A percentile compares a stretch with the other conserved stretches of the same genome.
These are phyloP conservation scores for Chrysoporthe austroafricana DNA, from an alignment of 2,329 filamentous ascomycete genomes.

Conservation along the genomic window DNA sequence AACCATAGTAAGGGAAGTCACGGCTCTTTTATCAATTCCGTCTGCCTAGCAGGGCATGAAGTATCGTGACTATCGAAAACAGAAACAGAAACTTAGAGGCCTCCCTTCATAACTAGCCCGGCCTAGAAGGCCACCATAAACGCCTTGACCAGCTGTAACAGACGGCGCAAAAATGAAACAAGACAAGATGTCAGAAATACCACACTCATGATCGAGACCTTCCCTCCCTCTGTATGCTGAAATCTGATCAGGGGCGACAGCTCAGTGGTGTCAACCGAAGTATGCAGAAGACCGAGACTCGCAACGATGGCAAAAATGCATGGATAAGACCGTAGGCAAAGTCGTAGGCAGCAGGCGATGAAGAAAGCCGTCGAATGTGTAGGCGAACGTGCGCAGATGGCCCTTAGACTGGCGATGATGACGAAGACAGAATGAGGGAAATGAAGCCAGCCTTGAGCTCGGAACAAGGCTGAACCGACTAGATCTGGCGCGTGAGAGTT, in stretches of 20 bases:
- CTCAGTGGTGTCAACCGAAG: too few species aligned
- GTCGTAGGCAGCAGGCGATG: neutral
- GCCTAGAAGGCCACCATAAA: neutral
- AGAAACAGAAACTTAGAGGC: neutral
- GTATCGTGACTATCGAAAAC: neutral
- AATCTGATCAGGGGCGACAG: too few species aligned
- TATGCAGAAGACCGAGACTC: too few species aligned
- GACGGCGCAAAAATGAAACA: too few species aligned
- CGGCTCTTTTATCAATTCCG: neutral
- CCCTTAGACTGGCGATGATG: neutral
- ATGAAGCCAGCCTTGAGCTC: neutral
- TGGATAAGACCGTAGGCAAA: neutral
- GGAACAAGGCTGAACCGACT: neutral
- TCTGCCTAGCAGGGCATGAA: neutral
- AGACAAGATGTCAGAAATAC: too few species aligned
- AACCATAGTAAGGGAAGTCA: too few species aligned
- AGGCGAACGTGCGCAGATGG: neutral
- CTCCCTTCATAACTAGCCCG: neutral
- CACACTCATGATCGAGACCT: too few species aligned
- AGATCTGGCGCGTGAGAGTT: conserved; percentile 1
- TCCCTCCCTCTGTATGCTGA: too few species aligned
- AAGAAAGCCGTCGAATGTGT: too few species aligned
- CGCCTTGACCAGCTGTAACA: neutral
- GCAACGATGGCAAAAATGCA: too few species aligned
- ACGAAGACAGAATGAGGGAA: neutral